Evolutionary conservation across 176 grass and related monocot species (phyloP).

Genomic region (Carex littledalei): DNA sequence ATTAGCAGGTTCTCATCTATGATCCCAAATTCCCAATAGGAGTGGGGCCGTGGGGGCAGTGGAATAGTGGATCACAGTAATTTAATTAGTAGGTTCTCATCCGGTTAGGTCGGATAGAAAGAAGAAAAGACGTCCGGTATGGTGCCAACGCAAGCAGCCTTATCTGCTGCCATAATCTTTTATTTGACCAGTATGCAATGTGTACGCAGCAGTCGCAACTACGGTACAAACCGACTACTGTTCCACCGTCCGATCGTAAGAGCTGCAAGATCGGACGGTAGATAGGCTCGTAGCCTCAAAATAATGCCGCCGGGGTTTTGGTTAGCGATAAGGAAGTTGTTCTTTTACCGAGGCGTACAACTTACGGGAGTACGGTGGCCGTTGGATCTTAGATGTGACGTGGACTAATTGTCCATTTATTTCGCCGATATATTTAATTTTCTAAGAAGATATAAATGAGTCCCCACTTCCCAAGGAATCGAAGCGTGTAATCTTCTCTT

Average conservation of each 20-base stretch:
- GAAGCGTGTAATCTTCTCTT: neutral
- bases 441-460: neutral
- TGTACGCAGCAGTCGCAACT: neutral
- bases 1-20: too few relatives aligned
- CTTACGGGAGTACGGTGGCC: neutral
- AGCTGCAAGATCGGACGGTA: neutral
- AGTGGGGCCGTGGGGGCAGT: too few relatives aligned
- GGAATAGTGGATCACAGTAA: neutral
- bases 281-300: neutral
- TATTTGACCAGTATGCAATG: neutral
- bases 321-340: neutral
- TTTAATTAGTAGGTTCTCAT: too few relatives aligned
- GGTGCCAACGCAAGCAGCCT: slow-evolving; percentile 2
- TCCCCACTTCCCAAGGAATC: neutral
- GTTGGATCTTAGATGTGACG: neutral
- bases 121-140: neutral
- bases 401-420: neutral
- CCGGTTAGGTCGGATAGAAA: neutral
- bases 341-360: neutral
- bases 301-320: neutral
- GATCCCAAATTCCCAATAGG: too few relatives aligned
- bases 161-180: slow-evolving; percentile 7
- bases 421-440: neutral
- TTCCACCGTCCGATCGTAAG: neutral
- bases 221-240: neutral